Evolutionary conservation across 371 early-diverging fungal genomes (phyloP), one percentile per base, ranked within the genome.

Genomic region (Nematocida homosporus): DNA sequence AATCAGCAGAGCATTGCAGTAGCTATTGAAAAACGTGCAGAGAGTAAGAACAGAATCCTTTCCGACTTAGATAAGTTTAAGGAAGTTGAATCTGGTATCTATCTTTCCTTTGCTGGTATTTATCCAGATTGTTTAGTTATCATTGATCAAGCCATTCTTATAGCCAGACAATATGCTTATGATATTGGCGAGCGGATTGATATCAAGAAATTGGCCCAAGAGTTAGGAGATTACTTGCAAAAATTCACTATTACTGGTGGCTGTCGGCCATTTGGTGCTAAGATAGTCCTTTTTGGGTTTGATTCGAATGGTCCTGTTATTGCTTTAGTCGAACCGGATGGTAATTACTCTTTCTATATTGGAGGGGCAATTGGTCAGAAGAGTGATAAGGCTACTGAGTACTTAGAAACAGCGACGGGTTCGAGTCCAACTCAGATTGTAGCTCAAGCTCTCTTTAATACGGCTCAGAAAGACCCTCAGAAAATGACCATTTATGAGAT

Each of bases 191-290:
- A 92, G 64, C 89, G 93, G 85, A 92, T 98, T 85, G 92, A 94
- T 65, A 88, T 93, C 59, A 88, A 91, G 56, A 94, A 94, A 86
- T 93, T 96, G 86, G 92, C 91, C 81, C 42, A 64, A 50, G 41
- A 38, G 30, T 30, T 79, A 13, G 61, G 66, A 27, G 77, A 67
- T 48, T 78, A 60, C 32, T 79, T 77, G 50, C 85, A 93, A 91
- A 91, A 91, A 90, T 96, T 94, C 87, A 97, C 99, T 41, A 96
- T 97, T 85, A 90, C 91, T 83, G 93, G 93, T 81, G 94, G 95
- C 84, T 90, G 93, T 23, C 89, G 99, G 81, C 99, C 99, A 30
- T 95, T 97, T 85, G 99, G 99, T 79, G 91, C 97, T 64, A 92
- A 93, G 56, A 92, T 93, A 51, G 87, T 99, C 51, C 87, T 97